Base-by-base conservation (phyloP, 2,329 filamentous ascomycete genomes). In the Pyrenophora teres region DNA sequence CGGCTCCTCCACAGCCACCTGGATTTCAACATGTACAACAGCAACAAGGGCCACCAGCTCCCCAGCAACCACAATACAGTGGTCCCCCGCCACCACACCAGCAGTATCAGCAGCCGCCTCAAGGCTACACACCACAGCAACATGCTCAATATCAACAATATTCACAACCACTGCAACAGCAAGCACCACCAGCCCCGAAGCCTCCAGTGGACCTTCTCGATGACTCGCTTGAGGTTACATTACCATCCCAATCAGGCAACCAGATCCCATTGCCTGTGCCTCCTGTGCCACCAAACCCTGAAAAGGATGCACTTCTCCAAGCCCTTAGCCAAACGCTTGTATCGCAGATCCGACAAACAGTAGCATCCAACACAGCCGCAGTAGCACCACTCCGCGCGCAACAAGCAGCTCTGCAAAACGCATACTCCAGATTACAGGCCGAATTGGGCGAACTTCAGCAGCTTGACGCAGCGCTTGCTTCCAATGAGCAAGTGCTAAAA, bases 271-370 rank as follows among this genome's bases (percentile, higher is more conserved):
- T 85, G 6, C 81, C 87, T 5, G 85, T 91, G 0, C 93, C 94
- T 0, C 92, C 93, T 0, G 91, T 97, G 27, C 93, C 94, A 0
- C 92, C 92, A 0, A 99, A 99, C 66, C 94, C 94, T 0, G 91
- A 97, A 74, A 97, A 96, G 71, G 92, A 97, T 72, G 87, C 89
- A 16, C 83, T 97, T 13, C 81, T 96, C 3, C 82, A 83, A 46
- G 88, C 92, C 38, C 82, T 97, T 25, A 91, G 87, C 31, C 79
- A 82, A 49, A 84, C 86, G 0, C 78, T 97, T 3, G 80, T 86
- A 47, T 77, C 83, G 33, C 86, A 89, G 56, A 86, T 92, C 13
- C 84, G 86, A 55, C 82, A 83, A 40, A 87, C 86, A 46, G 82
- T 88, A 40, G 75, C 82, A 21, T 89, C 94, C 66, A 92, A 92